Evolutionary conservation across 768 basidiomycete genomes (phyloP), one percentile per base, ranked within the genome.

Genomic region (Mycena maculata): DNA sequence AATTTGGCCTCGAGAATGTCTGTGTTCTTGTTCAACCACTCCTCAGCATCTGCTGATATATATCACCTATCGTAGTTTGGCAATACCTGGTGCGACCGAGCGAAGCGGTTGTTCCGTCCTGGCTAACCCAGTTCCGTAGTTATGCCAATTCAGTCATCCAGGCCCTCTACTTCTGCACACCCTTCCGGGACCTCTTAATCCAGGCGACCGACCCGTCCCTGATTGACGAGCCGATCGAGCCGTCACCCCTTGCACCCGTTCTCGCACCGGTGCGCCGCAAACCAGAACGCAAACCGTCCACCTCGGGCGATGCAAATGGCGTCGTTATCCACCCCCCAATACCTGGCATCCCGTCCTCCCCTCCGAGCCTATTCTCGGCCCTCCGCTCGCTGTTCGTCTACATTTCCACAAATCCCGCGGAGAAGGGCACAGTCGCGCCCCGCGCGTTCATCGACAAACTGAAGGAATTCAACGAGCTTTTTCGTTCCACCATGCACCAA

Each of bases 141-240:
- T 99, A 99, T 79, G 96, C 93, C 82, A 99, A 99, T 80, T 98
- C 97, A n/a, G 95, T 99, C 25, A 86, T 99, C 18, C 97, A 99
- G 78, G 91, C 98, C 0, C 87, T 99, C 60, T 99, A 98, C 82
- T 97, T 96, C 78, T 98, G 96, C 77, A 81, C 87, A 25, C 96
- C 97, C 2, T 98, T 99, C 77, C 88, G 96, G 55, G 92, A 96
- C 54, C 92, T 98, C 63, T 85, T 98, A 71, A 80, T 92, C n/a
- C 93, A 91, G 71, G 83, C 85, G 65, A 73, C 81, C 58, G 92
- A 89, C 79, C 80, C 80, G 57, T 87, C 84, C 61, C 76, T 76
- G 60, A 82, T 77, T 63, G 81, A 74, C 67, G 81, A 75, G 68
- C 76, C 78, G 28, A 68, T 62, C 52, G 54, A 65, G 11, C 54